phyloP scores from a whole-genome alignment of 345 rosid genomes.

The Ceriops tagal region DNA sequence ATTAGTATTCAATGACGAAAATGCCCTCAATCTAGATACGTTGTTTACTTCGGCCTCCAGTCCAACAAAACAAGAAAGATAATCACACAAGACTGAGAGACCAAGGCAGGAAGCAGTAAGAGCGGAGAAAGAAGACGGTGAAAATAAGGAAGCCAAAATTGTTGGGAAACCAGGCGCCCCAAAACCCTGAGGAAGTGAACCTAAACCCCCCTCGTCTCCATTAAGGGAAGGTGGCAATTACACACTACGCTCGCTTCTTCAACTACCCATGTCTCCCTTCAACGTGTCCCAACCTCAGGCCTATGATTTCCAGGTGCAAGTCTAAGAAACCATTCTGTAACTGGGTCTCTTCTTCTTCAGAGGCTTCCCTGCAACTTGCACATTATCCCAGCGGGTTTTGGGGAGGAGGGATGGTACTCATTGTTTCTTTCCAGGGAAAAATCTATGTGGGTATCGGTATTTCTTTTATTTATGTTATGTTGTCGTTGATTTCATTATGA shows the following conservation, averaged over 20 bases:
- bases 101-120: too few relatives aligned
- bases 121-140: background rate
- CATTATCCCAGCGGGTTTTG: background rate
- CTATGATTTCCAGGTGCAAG: background rate
- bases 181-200: constrained; percentile 5
- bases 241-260: constrained; percentile 21
- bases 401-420: background rate
- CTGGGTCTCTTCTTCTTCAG: constrained; percentile 19
- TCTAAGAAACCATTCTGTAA: background rate
- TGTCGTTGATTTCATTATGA: background rate
- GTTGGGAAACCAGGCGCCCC: constrained; percentile 10
- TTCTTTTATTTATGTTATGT: background rate
- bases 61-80: too few relatives aligned
- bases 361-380: constrained; percentile 12
- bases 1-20: too few relatives aligned
- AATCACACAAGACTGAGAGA: background rate
- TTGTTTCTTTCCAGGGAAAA: constrained; percentile 11
- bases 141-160: background rate
- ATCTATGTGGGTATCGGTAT: constrained; percentile 13
- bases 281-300: background rate
- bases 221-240: constrained; percentile 3
- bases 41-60: background rate
- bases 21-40: too few relatives aligned
- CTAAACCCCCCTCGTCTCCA: background rate
- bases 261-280: constrained; percentile 5